These are phyloP conservation scores for Ustilago tritici DNA, from an alignment of 1,284 basidiomycete species.

Conservation along the genomic window DNA sequence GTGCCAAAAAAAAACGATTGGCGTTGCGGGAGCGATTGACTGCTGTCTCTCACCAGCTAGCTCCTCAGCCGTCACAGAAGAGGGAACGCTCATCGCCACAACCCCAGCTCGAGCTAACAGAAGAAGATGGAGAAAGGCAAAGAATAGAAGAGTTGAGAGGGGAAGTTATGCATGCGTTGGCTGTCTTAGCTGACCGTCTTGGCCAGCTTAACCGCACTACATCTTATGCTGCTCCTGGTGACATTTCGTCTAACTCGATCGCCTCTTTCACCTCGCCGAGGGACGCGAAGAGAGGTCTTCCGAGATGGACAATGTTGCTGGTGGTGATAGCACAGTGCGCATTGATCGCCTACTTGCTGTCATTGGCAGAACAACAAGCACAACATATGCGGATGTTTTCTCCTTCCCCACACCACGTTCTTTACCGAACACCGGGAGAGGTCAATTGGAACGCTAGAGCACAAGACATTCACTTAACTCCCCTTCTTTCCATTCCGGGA, in stretches of 20 bases:
- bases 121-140: constrained; percentile 9
- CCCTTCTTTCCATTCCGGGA: constrained; percentile 20
- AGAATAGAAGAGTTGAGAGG: constrained; percentile 15
- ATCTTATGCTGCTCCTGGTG: not conserved
- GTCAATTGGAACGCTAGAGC: constrained; percentile 26
- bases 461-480: constrained; percentile 19
- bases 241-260: constrained; percentile 3
- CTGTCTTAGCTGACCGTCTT: constrained; percentile 27
- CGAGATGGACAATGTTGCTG: not conserved
- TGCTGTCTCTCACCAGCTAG: not conserved
- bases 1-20: not conserved
- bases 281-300: not conserved
- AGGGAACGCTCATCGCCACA: not conserved
- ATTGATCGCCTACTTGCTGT: constrained; percentile 22
- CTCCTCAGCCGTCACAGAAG: not conserved
- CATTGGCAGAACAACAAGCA: constrained; percentile 28
- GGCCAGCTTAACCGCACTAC: constrained; percentile 1
- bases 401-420: not conserved
- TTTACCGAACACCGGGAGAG: not conserved
- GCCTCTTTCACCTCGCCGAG: not conserved
- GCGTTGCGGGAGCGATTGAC: constrained; percentile 16
- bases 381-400: constrained; percentile 29
- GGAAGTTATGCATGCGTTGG: constrained; percentile 27
- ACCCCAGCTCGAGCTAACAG: not conserved
- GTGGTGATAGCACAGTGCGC: constrained; percentile 19